A percentile compares a stretch with the other conserved stretches of the same genome.
phyloP scores from a whole-genome alignment of 805 yeast genomes.

The Vanderwaltozyma yarrowii region DNA sequence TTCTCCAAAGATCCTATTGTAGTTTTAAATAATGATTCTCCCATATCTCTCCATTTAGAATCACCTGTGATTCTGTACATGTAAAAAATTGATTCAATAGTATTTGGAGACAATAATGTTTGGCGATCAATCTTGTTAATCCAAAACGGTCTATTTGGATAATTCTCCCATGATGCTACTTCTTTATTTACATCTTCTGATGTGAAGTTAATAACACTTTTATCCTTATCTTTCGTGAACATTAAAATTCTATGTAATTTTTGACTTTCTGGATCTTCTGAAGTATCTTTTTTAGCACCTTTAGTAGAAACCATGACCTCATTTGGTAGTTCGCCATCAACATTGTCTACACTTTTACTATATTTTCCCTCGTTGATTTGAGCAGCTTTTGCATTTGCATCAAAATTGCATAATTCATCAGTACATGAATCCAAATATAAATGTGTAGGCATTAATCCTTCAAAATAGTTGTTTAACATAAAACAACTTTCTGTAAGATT shows the following conservation, averaged over 20 bases:
- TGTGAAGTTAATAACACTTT: conserved; percentile 1
- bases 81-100: conserved; percentile 49
- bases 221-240: not conserved
- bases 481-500: conserved; percentile 41
- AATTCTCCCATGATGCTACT: conserved; percentile 13
- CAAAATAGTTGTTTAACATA: conserved; percentile 32
- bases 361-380: conserved; percentile 16
- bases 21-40: conserved; percentile 38
- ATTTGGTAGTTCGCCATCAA: not conserved
- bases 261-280: not conserved
- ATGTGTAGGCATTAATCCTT: conserved; percentile 28
- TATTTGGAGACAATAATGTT: conserved; percentile 48
- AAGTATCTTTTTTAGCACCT: conserved; percentile 2
- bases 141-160: conserved; percentile 27
- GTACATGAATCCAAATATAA: conserved; percentile 12
- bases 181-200: conserved; percentile 7
- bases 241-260: conserved; percentile 1
- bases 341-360: not conserved
- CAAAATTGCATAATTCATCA: conserved; percentile 10
- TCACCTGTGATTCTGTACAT: conserved; percentile 55
- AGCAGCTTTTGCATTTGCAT: conserved; percentile 11
- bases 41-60: conserved; percentile 43
- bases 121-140: conserved; percentile 28
- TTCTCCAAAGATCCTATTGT: conserved; percentile 25
- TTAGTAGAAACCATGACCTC: conserved; percentile 2